Conservation (phyloP, 2,329 filamentous ascomycete species). For the Colletotrichum limetticola region DNA sequence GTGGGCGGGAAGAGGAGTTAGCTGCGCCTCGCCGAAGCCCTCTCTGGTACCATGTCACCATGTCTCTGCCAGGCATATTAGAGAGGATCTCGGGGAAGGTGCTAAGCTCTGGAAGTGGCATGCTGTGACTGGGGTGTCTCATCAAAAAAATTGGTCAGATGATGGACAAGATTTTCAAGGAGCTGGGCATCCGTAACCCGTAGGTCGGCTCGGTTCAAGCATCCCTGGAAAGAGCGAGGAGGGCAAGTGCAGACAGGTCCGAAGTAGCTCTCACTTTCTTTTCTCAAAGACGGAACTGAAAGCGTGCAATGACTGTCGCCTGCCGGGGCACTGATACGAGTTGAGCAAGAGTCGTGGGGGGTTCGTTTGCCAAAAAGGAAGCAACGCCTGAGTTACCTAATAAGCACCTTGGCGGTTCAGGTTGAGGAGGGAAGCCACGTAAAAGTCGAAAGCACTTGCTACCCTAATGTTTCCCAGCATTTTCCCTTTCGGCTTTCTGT, state of each 20-base stretch:
- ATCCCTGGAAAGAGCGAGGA: conserved; percentile 4
- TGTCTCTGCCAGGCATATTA: neutral
- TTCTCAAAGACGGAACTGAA: neutral
- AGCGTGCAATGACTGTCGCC: no score
- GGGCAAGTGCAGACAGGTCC: neutral
- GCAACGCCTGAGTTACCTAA: neutral
- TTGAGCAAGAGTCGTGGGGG: neutral
- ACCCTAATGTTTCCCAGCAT: neutral
- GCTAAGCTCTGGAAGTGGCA: conserved; percentile 1
- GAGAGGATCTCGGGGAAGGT: neutral
- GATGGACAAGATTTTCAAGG: conserved; percentile 2
- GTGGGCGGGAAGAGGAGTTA: conserved; percentile 1
- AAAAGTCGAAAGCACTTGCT: neutral
- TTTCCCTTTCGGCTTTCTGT: neutral
- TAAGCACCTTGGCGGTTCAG: neutral
- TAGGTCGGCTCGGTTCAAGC: conserved; percentile 14
- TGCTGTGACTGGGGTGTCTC: conserved; percentile 22
- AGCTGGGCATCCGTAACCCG: neutral
- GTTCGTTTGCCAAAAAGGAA: neutral
- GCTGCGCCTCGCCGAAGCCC: conserved; percentile 17
- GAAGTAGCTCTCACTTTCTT: neutral
- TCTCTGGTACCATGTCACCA: neutral
- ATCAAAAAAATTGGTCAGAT: conserved; percentile 22
- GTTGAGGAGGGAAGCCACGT: neutral
- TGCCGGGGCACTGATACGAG: no score